Conservation (phyloP, 1,284 basidiomycete species). For the Schizopora paradoxa region DNA sequence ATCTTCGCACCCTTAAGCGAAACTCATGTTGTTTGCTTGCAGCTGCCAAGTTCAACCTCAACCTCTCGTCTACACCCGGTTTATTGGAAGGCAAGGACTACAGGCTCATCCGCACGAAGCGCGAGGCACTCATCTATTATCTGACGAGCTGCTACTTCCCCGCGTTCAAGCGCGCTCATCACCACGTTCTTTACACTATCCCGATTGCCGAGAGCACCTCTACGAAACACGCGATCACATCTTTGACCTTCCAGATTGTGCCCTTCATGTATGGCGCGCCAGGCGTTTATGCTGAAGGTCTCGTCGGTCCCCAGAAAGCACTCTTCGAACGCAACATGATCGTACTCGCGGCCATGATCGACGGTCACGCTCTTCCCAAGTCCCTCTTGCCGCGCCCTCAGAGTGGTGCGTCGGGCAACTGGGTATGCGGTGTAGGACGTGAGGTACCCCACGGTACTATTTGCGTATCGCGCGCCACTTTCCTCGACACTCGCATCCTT, state of each 20-base stretch:
- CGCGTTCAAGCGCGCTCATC: constrained; percentile 22
- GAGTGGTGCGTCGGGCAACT: too few relatives aligned
- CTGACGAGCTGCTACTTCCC: constrained; percentile 28
- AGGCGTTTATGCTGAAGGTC: constrained; percentile 5
- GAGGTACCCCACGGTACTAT: constrained; percentile 28
- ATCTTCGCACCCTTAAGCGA: background rate
- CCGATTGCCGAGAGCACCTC: too few relatives aligned
- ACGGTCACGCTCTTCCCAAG: constrained; percentile 21
- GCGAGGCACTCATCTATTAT: constrained; percentile 27
- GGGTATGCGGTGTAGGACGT: constrained; percentile 23
- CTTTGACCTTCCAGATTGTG: constrained; percentile 25
- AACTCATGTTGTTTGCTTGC: constrained; percentile 3
- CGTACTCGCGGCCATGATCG: constrained; percentile 28
- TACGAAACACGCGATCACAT: constrained; percentile 29
- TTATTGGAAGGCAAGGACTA: constrained; percentile 21
- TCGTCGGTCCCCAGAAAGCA: constrained; percentile 8
- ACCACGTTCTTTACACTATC: constrained; percentile 29
- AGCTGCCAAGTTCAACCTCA: constrained; percentile 11
- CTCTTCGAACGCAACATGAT: constrained; percentile 20
- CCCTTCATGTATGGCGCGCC: constrained; percentile 8
- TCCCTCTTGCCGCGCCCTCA: constrained; percentile 23
- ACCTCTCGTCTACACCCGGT: constrained; percentile 17
- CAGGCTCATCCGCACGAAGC: constrained; percentile 25
- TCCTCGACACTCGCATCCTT: constrained; percentile 29
- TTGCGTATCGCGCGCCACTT: constrained; percentile 25